Evolutionary conservation across 306 rosid species (phyloP), one percentile per base, ranked within the genome.

Genomic region (Astragalus glycyphyllos): DNA sequence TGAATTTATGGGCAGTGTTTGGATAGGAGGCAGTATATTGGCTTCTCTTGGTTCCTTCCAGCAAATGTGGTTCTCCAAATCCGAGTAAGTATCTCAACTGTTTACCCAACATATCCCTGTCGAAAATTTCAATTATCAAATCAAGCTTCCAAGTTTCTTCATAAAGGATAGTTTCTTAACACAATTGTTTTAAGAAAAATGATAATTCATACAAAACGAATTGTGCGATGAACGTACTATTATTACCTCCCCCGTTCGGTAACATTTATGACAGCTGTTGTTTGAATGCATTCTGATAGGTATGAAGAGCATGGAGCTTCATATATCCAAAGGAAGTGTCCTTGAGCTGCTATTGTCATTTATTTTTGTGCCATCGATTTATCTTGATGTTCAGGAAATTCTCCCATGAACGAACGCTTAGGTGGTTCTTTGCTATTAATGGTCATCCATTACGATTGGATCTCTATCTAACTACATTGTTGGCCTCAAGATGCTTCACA

Each of bases 1-100:
- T 77, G 40, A 47, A 32, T 67, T 40, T 58, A 44, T 58, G 55
- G 59, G 81, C 89, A 94, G 99, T 71, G 99, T 94, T 49, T 94
- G 99, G 99, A 94, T 94, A 44, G 99, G 99, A 49, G 99, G 99
- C 62, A 94, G 99, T 59, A 94, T 94, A 79, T 84, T 94, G 91
- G 99, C 99, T 32, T 94, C 99, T 71, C 99, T 94, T 78, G 99
- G 99, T 77, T 94, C 99, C 78, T 91, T 94, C 85, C 99, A 94
- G 72, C 86, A 83, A 72, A 83, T 83, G 86, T 83, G 86, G 86
- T 94, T 94, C 87, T 94, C 99, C 65, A 94, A 83, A 73, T 84
- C 99, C 16, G 99, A 94, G 99, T 94, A 87, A 83, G 83, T 84
- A 69, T 58, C 61, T 58, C 61, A 10, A 15, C 62, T 16, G 11